phyloP scores from a whole-genome alignment of 768 basidiomycete genomes.

The Amyloporia xantha region DNA sequence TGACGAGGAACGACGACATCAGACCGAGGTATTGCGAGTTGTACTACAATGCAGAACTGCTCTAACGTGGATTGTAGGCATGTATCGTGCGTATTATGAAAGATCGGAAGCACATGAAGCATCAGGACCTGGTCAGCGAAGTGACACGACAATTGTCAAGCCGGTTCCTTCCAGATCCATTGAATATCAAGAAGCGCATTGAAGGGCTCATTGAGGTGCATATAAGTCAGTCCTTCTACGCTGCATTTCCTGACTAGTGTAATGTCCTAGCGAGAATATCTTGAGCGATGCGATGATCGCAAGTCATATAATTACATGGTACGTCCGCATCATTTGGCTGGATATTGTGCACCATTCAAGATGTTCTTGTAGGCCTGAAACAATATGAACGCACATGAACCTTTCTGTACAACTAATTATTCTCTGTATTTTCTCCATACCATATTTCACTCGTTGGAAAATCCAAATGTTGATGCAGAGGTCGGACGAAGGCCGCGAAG shows the following conservation, averaged over 20 bases:
- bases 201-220: conserved; percentile 92
- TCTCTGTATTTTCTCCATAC: neutral
- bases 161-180: conserved; percentile 83
- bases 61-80: conserved; percentile 51
- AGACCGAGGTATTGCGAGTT: conserved; percentile 66
- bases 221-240: conserved; percentile 17
- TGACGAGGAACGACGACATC: conserved; percentile 85
- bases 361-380: no score
- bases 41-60: neutral
- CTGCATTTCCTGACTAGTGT: neutral
- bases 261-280: conserved; percentile 72
- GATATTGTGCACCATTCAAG: no score
- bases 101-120: conserved; percentile 81
- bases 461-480: no score
- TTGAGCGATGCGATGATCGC: conserved; percentile 83
- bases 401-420: neutral
- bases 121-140: conserved; percentile 86
- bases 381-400: no score
- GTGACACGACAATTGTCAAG: conserved; percentile 79
- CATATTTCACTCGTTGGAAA: no score
- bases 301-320: conserved; percentile 83
- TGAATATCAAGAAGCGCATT: conserved; percentile 87
- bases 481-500: no score
- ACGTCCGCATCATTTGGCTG: conserved; percentile 9
- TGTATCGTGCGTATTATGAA: conserved; percentile 99